These are phyloP conservation scores for Rhizoclosmatium globosum DNA, from an alignment of 192 early-diverging fungal species.

Conservation along the genomic window DNA sequence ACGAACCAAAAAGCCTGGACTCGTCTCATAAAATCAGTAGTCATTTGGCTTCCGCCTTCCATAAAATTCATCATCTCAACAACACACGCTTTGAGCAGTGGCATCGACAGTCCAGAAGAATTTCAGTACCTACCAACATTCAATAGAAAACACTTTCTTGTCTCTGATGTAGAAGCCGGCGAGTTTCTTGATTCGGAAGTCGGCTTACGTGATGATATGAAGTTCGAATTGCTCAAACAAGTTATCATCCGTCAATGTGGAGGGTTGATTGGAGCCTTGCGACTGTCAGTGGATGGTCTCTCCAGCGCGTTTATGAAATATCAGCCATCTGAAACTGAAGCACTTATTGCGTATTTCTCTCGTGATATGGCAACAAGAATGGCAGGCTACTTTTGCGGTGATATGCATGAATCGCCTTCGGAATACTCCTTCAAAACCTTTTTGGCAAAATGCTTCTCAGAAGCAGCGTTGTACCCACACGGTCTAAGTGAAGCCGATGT, in stretches of 20 bases:
- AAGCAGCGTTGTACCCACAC: background rate
- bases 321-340: slow-evolving; percentile 22
- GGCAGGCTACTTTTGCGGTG: slow-evolving; percentile 8
- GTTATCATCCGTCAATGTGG: slow-evolving; percentile 18
- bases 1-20: background rate
- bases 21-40: background rate
- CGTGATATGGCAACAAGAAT: slow-evolving; percentile 2
- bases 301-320: slow-evolving; percentile 4
- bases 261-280: slow-evolving; percentile 32
- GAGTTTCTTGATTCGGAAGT: slow-evolving; percentile 21
- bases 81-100: slow-evolving; percentile 1
- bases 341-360: slow-evolving; percentile 2
- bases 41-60: background rate
- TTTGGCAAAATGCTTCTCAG: slow-evolving; percentile 6
- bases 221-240: slow-evolving; percentile 16
- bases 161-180: slow-evolving; percentile 10
- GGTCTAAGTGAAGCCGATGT: background rate
- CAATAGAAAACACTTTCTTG: slow-evolving; percentile 21
- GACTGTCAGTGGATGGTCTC: slow-evolving; percentile 22
- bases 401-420: background rate
- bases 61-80: slow-evolving; percentile 22
- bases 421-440: slow-evolving; percentile 4
- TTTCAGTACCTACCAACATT: too few relatives aligned
- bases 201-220: slow-evolving; percentile 24
- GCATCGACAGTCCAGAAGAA: slow-evolving; percentile 18